These are phyloP conservation scores for Rhytidhysteron rufulum DNA, from an alignment of 2,329 filamentous ascomycete genomes.

Conservation along the genomic window DNA sequence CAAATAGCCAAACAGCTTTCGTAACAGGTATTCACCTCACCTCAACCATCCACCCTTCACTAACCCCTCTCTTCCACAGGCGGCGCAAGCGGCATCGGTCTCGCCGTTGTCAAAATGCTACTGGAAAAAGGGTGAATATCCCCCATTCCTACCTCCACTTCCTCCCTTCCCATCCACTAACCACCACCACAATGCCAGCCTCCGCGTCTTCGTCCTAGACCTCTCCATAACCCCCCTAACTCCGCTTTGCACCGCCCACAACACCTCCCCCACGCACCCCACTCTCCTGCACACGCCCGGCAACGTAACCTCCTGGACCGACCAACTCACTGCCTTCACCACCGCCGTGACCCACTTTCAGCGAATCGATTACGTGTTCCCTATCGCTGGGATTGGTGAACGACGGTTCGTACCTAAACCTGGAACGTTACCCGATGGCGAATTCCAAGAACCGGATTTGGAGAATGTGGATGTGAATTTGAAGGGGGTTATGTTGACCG, in stretches of 20 bases:
- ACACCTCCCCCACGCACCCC: no score
- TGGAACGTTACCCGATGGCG: constrained; percentile 4
- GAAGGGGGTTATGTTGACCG: constrained; percentile 36
- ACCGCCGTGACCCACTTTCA: constrained; percentile 23
- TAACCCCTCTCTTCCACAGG: constrained; percentile 8
- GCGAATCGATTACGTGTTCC: constrained; percentile 35
- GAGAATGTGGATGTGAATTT: constrained; percentile 32
- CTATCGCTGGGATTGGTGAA: constrained; percentile 36
- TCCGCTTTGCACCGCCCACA: constrained; percentile 17
- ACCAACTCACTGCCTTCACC: constrained; percentile 29
- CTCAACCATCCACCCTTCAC: not conserved
- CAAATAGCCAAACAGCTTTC: not conserved
- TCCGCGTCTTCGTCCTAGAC: constrained; percentile 50
- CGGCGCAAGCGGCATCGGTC: constrained; percentile 32
- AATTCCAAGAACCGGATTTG: constrained; percentile 34
- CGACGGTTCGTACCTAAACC: constrained; percentile 19
- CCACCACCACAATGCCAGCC: no score
- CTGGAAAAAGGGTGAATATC: constrained; percentile 15
- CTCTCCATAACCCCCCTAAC: constrained; percentile 22
- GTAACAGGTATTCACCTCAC: not conserved
- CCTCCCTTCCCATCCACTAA: no score
- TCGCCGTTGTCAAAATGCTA: constrained; percentile 27
- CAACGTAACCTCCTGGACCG: constrained; percentile 26
- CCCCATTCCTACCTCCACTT: not conserved
- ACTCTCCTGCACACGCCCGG: no score